Evolutionary conservation across 306 rosid species (phyloP), one percentile per base, ranked within the genome.

Genomic region (Vigna mungo): DNA sequence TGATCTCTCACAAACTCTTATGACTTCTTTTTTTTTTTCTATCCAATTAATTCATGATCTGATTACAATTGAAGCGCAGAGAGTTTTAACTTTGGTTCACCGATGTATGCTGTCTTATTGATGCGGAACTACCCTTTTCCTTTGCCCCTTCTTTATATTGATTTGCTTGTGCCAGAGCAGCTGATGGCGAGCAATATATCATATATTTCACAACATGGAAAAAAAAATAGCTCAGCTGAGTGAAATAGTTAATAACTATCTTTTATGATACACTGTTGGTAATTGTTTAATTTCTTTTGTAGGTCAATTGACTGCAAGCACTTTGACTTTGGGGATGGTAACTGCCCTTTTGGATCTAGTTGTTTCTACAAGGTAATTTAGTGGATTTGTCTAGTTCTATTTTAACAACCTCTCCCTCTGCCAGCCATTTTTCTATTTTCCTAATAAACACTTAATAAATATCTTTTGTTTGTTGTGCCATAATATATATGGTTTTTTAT

Each of bases 241-340:
- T 36, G 36, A 47, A 30, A 32, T 32, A 15, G 68, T 37, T 21
- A 67, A 74, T 65, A 37, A 12, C 46, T 21, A 25, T 10, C 20
- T 46, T 58, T 71, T 8, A 47, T 73, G 64, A 70, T 44, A 10
- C 17, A 60, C 9, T 44, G 78, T 68, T 79, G 16, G 47, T 75
- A 63, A 60, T 39, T 49, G 46, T 55, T 80, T 30, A 65, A 64
- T 52, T 37, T 59, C 76, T 48, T 49, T 68, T 71, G 77, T 87
- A 95, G 98, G 87, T 92, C 96, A 71, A 96, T 96, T 58, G 97
- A 96, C 82, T 96, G 99, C 92, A 96, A 87, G 85, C 99, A 96
- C 87, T 96, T 96, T 30, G 96, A 91, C 86, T 92, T 96, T 85
- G 99, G 99, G 41, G 87, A 92, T 74, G 97, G 97, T 80, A 92